Base-by-base conservation (phyloP, 192 early-diverging fungal species). In the Backusella psychrophila region DNA sequence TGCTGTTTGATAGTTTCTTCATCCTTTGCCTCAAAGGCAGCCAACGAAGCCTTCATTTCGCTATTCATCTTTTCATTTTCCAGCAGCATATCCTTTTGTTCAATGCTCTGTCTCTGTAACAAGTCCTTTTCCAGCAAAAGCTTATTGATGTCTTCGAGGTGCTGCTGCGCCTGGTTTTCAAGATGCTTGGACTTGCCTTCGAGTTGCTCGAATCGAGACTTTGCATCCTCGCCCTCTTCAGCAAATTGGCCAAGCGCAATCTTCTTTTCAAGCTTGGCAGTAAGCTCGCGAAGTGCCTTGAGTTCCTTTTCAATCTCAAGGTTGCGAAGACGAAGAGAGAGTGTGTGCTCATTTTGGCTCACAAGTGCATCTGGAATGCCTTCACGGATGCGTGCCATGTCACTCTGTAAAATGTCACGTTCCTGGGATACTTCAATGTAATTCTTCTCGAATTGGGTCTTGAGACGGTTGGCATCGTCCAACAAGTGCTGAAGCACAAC, bases 81-180 rank as follows among this genome's bases (percentile, higher is more conserved):
- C 12, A 88, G 26, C 26, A 89, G 66, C 56, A 66, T 68, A 39
- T 92, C 89, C 9, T 88, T 87, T 42, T 86, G 77, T 71, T 92
- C 91, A 15, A 86, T 77, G 29, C 81, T 77, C 6, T 78, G 56
- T 59, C 74, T 78, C 15, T 91, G 84, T 31, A 92, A 77, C 42
- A 77, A 39, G 34, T 89, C 86, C 79, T 91, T 91, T 77, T 92
- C 92, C 1, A 81, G 73, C 49, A 87, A 73, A 2, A 91, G 81
- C 36, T 82, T 84, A 75, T 85, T 88, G 82, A 91, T 83, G n/a
- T 86, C 83, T 36, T 82, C 75, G 17, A 88, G 74, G 14, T 84
- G 78, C 65, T 85, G 72, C 77, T 80, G 80, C 9, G 77, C 68
- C 23, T 83, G 78, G 17, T 79, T 80, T 69, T 88, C 84, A 29